Base-by-base conservation (phyloP, 2,329 filamentous ascomycete species). In the Colletotrichum graminicola region DNA sequence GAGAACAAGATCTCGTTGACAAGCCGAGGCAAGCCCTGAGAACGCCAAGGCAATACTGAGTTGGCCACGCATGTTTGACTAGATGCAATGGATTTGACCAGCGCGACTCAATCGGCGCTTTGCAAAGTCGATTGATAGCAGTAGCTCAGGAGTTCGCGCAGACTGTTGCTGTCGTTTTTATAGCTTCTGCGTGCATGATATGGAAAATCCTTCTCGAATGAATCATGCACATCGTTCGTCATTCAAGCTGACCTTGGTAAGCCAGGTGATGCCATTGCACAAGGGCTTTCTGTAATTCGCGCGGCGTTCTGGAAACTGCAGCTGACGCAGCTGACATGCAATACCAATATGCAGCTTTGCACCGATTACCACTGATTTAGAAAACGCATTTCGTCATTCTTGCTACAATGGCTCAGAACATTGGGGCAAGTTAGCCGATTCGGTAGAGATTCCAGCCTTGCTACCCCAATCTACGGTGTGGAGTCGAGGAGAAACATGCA, bases 1-100 rank as follows among this genome's bases (percentile, higher is more conserved):
- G 11, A 76, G 36, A 16, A 77, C 67, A 5, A 81, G 71, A 62
- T 81, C 79, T 12, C 76, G 76, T 66, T 77, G 75, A 29, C 79
- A 81, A 21, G 77, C 78, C n/a, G 70, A 74, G 23, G 66, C 77
- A 32, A 77, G 72, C 14, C 74, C 73, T 34, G 72, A 72, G 14
- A 76, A 68, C 39, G 75, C 75, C 41, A 79, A 54, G 14, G 56
- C 56, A 12, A 63, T 11, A 5, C 39, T 59, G 43, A 74, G 54
- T 23, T 67, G 62, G 21, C 52, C 39, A 59, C 68, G 68, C 68
- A 71, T 71, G 21, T 7, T 57, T 32, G 55, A 29, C 21, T n/a
- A 11, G 1, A 23, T 47, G 12, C 41, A 21, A 47, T 8, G 4
- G 11, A 23, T n/a, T 6, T 21, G 1, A n/a, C 0, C 12, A 12